phyloP scores from a whole-genome alignment of 1,284 basidiomycete genomes.

The Ustilago shanxiensis region DNA sequence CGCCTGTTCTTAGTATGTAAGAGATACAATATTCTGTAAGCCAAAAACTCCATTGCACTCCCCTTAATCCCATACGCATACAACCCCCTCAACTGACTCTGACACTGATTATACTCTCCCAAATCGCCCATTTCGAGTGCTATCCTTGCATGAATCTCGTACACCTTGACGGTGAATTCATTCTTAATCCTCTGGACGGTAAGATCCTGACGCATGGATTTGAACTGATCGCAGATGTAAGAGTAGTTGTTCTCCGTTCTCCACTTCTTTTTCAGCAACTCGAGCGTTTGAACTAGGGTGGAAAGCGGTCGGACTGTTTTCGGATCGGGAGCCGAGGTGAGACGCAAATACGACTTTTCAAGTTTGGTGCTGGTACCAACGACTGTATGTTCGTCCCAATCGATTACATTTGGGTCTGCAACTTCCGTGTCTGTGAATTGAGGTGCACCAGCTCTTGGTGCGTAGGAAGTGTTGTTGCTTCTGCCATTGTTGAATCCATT shows the following conservation, averaged over 20 bases:
- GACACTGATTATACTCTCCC: slow-evolving; percentile 99
- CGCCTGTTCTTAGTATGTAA: slow-evolving; percentile 92
- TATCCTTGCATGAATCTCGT: slow-evolving; percentile 98
- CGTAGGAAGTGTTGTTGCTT: slow-evolving; percentile 13
- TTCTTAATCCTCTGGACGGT: slow-evolving; percentile 99
- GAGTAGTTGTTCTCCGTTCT: slow-evolving; percentile 84
- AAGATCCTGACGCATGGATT: slow-evolving; percentile 95
- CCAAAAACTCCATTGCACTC: slow-evolving; percentile 92
- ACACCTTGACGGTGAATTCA: slow-evolving; percentile 95
- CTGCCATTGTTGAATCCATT: slow-evolving; percentile 22
- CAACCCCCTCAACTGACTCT: slow-evolving; percentile 87
- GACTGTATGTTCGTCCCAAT: slow-evolving; percentile 96
- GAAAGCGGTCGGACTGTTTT: slow-evolving; percentile 90
- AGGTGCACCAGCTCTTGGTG: slow-evolving; percentile 9
- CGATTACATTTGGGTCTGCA: slow-evolving; percentile 78
- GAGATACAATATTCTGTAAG: slow-evolving; percentile 96
- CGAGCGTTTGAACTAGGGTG: slow-evolving; percentile 85
- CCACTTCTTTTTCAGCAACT: slow-evolving; percentile 90
- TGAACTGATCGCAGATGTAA: slow-evolving; percentile 98
- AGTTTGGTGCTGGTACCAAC: slow-evolving; percentile 88
- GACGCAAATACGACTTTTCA: slow-evolving; percentile 94
- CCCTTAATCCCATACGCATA: slow-evolving; percentile 94
- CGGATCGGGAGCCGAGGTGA: slow-evolving; percentile 97
- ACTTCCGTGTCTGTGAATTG: slow-evolving; percentile 40
- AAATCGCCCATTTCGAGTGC: slow-evolving; percentile 96